Conservation (phyloP, 169 alveolate genomes). For the Cytauxzoon felis region DNA sequence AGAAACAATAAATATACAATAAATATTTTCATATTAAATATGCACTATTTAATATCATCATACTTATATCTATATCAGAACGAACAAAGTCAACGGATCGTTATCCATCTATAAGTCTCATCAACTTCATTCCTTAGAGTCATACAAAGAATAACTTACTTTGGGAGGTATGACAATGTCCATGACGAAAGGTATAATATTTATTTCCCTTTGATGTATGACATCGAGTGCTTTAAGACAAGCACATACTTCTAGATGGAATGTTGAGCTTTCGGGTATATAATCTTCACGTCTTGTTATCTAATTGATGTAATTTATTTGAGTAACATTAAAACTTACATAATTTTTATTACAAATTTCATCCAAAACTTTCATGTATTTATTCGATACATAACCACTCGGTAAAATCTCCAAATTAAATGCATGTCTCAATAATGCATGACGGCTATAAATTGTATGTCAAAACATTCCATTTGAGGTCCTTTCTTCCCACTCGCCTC, state of each 20-base stretch:
- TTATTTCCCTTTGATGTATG: slow-evolving; percentile 69
- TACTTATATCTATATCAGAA: too few species aligned
- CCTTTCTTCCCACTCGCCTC: not conserved
- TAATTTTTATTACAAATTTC: slow-evolving; percentile 47
- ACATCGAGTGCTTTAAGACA: slow-evolving; percentile 70
- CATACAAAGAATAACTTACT: slow-evolving; percentile 34
- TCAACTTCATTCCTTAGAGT: too few species aligned
- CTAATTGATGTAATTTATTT: not conserved
- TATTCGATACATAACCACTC: not conserved
- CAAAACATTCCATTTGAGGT: too few species aligned
- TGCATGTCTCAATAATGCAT: slow-evolving; percentile 41
- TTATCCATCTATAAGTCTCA: too few species aligned
- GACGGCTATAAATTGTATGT: slow-evolving; percentile 19
- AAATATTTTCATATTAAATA: too few species aligned
- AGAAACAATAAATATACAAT: too few species aligned
- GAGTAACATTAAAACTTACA: slow-evolving; percentile 19
- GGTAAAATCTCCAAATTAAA: slow-evolving; percentile 53
- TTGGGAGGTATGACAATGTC: slow-evolving; percentile 71
- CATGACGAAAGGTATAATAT: slow-evolving; percentile 72
- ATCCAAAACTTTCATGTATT: slow-evolving; percentile 14
- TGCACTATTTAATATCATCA: too few species aligned
- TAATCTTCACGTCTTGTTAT: slow-evolving; percentile 39
- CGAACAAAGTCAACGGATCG: too few species aligned
- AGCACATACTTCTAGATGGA: slow-evolving; percentile 75
- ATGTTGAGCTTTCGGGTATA: slow-evolving; percentile 76